Percentiles rank a stretch among this genome's conserved stretches.
Conservation (phyloP, 805 yeast species). For the Yamadazyma laniorum region DNA sequence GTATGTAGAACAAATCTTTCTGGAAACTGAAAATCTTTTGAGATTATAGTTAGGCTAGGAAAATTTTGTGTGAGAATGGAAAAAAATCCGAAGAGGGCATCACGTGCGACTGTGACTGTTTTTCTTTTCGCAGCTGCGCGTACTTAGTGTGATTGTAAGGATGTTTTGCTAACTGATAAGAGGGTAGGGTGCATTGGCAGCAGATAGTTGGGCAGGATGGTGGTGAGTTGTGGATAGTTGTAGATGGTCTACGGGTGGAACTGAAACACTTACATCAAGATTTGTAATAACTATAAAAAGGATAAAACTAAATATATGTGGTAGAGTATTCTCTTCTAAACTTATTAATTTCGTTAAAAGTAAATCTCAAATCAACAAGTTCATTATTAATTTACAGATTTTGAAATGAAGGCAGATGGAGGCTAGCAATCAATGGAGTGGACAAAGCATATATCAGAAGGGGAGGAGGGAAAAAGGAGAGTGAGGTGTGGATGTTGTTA, state of each 20-base stretch:
- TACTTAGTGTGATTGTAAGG: too few relatives aligned
- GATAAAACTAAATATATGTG: background rate
- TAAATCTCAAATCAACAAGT: constrained; percentile 1
- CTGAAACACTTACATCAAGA: background rate
- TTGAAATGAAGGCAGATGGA: constrained; percentile 1
- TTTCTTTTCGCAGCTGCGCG: background rate
- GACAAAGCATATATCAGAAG: too few relatives aligned
- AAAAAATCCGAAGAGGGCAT: background rate
- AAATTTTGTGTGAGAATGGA: constrained; percentile 8
- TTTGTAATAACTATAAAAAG: constrained; percentile 5
- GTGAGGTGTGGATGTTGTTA: too few relatives aligned
- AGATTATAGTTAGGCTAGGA: constrained; percentile 3
- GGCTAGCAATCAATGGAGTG: too few relatives aligned
- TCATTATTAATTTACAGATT: constrained; percentile 3
- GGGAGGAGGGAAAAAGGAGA: too few relatives aligned
- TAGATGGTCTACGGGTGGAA: too few relatives aligned
- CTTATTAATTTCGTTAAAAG: background rate
- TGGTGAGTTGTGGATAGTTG: too few relatives aligned
- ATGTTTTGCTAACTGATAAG: too few relatives aligned
- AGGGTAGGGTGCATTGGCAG: too few relatives aligned
- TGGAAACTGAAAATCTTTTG: constrained; percentile 5
- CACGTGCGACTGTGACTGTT: constrained; percentile 14
- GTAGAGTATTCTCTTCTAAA: too few relatives aligned
- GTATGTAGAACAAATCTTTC: constrained; percentile 7
- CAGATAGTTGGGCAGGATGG: too few relatives aligned